Percentiles rank a stretch among this genome's conserved stretches.
Evolutionary conservation across 2,329 filamentous ascomycete genomes (phyloP).

Genomic region (Cytospora paraplurivora): DNA sequence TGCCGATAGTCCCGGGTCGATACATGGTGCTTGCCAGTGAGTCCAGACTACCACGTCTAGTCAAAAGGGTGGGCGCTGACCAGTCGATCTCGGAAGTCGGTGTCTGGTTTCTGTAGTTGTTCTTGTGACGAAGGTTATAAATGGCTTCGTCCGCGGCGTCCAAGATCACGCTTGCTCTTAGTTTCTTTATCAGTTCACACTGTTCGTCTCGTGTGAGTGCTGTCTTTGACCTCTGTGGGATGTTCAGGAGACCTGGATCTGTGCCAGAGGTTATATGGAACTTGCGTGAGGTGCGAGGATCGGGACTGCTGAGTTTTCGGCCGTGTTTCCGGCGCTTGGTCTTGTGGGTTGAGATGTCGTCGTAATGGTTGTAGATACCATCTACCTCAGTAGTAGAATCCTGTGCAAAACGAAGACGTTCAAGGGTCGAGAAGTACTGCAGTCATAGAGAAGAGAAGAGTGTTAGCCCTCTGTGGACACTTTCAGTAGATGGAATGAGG

Average conservation of each 20-base stretch:
- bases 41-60: conserved; percentile 38
- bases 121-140: conserved; percentile 48
- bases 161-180: conserved; percentile 42
- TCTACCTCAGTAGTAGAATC: conserved; percentile 38
- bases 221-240: conserved; percentile 73
- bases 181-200: conserved; percentile 56
- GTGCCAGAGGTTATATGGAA: conserved; percentile 47
- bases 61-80: conserved; percentile 36
- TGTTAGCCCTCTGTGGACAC: conserved; percentile 3
- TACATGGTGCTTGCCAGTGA: conserved; percentile 30
- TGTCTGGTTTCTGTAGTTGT: conserved; percentile 38
- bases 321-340: conserved; percentile 37
- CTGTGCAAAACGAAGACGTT: conserved; percentile 68
- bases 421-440: conserved; percentile 73
- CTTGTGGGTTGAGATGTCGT: conserved; percentile 38
- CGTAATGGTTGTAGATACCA: conserved; percentile 42
- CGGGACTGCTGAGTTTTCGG: conserved; percentile 36
- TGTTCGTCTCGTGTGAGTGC: conserved; percentile 74
- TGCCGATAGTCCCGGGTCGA: conserved; percentile 26
- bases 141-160: conserved; percentile 57
- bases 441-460: conserved; percentile 23
- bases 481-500: background rate
- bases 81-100: conserved; percentile 36
- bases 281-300: conserved; percentile 38
- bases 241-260: conserved; percentile 68